Evolutionary conservation across 1,139 yeast genomes (phyloP).

Genomic region (Magnusiomyces tetraspermus): DNA sequence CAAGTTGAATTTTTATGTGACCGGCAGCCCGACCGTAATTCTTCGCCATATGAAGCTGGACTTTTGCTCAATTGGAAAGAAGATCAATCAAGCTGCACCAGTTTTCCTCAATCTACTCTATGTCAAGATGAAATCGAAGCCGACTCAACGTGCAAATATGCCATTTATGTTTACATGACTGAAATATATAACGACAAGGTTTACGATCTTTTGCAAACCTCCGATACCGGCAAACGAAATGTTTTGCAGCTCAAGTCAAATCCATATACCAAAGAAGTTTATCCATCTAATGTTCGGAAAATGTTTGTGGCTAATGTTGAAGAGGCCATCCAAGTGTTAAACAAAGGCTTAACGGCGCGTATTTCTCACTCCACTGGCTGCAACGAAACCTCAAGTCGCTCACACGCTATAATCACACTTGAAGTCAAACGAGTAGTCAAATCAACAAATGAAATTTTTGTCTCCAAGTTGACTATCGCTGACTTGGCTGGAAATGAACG

Average conservation of each 20-base stretch:
- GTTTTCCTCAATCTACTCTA: constrained; percentile 14
- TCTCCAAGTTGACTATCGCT: constrained; percentile 34
- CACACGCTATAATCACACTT: constrained; percentile 35
- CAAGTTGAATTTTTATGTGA: constrained; percentile 26
- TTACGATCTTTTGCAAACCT: constrained; percentile 22
- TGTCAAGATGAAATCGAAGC: constrained; percentile 16
- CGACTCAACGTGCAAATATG: constrained; percentile 21
- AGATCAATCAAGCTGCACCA: constrained; percentile 9
- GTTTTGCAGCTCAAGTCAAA: constrained; percentile 22
- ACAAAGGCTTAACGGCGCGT: constrained; percentile 26
- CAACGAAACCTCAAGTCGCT: constrained; percentile 31
- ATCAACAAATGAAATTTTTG: not conserved
- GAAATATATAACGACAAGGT: constrained; percentile 32
- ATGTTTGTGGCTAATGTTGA: constrained; percentile 23
- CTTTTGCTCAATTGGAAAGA: constrained; percentile 27
- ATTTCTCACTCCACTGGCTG: constrained; percentile 31
- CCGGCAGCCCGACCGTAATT: constrained; percentile 23
- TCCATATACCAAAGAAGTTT: constrained; percentile 20
- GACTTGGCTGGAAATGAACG: constrained; percentile 47
- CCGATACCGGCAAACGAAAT: constrained; percentile 13
- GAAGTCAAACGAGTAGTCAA: constrained; percentile 25
- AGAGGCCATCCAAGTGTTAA: constrained; percentile 27
- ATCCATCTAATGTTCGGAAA: constrained; percentile 23
- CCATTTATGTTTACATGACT: constrained; percentile 29
- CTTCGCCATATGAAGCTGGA: constrained; percentile 33